Evolutionary conservation across 306 rosid genomes (phyloP), one percentile per base, ranked within the genome.

Genomic region (Sophora flavescens): DNA sequence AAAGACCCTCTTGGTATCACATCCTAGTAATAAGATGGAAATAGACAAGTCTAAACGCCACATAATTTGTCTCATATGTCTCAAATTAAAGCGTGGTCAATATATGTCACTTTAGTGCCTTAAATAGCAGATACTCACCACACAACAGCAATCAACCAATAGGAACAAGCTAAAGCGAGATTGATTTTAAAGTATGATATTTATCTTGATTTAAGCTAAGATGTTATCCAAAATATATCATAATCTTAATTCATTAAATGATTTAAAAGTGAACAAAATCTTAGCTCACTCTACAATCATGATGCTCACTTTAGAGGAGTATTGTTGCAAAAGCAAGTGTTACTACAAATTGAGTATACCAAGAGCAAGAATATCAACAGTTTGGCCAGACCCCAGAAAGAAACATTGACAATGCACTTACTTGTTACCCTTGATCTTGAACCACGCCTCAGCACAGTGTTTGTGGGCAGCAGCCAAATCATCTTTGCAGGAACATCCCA

Each of bases 401-500:
- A 39, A 39, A 39, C 44, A 39, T 39, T 15, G 12, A 52, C n/a
- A 66, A 44, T 80, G 38, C 22, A 78, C 93, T 88, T 80, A 88
- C 92, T 77, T 88, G 80, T 85, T 83, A 69, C 92, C 96, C 87
- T 88, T 88, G 77, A 90, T 84, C 72, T 86, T 83, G 87, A 88
- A 90, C 92, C 89, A 90, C 75, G 89, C 88, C 52, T 90, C 95
- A 62, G 92, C 95, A 84, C 95, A 90, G 3, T 88, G 90, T 64
- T 88, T 90, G 56, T 90, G 95, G 1, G 92, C 90, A 82, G 89
- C 92, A 82, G 95, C 92, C 79, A 90, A 84, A 83, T 88, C 95
- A n/a, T 86, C 87, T 83, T 90, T 90, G 10, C 95, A 90, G 26
- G 93, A 91, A 80, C 96, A 91, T 15, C 96, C 96, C 70, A 91